Conservation (phyloP, 1,284 basidiomycete species). For the Chalciporus piperatoides region DNA sequence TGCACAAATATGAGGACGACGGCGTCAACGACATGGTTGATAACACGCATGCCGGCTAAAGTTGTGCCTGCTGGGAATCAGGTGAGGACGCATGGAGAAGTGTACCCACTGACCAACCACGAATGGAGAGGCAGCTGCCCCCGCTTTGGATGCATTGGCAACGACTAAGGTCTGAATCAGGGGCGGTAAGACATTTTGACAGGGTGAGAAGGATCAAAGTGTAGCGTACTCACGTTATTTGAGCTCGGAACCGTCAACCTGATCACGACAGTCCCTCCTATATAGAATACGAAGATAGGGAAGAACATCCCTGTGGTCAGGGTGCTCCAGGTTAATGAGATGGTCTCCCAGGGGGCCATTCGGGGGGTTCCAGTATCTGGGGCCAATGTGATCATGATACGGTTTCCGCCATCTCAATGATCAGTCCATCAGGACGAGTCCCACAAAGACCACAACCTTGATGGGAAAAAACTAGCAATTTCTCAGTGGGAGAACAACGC, state of each 20-base stretch:
- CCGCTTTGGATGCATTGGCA: constrained; percentile 15
- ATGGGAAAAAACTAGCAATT: constrained; percentile 31
- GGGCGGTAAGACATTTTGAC: constrained; percentile 7
- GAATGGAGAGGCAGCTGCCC: constrained; percentile 54
- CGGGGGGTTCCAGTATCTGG: constrained; percentile 23
- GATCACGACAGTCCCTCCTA: constrained; percentile 50
- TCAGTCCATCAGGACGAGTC: constrained; percentile 26
- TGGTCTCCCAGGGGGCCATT: constrained; percentile 19
- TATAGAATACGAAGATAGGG: constrained; percentile 52
- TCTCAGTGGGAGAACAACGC: no score
- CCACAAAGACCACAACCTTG: constrained; percentile 38
- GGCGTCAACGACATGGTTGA: constrained; percentile 62
- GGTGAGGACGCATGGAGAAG: constrained; percentile 12
- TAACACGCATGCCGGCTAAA: constrained; percentile 47
- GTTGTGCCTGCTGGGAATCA: constrained; percentile 15
- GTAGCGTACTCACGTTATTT: constrained; percentile 26
- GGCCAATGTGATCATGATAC: constrained; percentile 24
- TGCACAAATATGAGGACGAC: constrained; percentile 54
- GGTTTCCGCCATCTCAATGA: constrained; percentile 27
- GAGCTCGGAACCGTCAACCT: constrained; percentile 47
- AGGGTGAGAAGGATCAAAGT: constrained; percentile 19
- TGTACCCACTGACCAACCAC: constrained; percentile 38
- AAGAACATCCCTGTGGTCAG: constrained; percentile 17
- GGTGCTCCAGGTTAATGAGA: constrained; percentile 20
- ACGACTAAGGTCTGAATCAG: constrained; percentile 18